Conservation (phyloP, 2,329 filamentous ascomycete species). For the Triangularia verruculosa region DNA sequence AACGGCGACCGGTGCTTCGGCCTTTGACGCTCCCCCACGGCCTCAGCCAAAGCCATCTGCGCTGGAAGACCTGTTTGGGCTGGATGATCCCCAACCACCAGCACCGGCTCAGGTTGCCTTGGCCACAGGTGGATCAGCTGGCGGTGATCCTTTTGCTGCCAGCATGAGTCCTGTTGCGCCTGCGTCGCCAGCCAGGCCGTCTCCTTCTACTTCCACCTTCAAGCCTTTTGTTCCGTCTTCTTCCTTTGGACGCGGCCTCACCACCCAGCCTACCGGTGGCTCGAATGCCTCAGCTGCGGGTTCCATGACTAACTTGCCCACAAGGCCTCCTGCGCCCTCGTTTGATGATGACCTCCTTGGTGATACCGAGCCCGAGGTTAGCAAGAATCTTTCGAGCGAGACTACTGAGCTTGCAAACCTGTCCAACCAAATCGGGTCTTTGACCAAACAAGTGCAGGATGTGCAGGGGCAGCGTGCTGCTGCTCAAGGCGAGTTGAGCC, state of each 20-base stretch:
- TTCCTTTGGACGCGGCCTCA: slow-evolving; percentile 81
- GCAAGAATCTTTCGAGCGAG: slow-evolving; percentile 82
- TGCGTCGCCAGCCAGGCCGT: slow-evolving; percentile 53
- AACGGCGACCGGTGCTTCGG: slow-evolving; percentile 51
- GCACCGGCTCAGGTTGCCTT: slow-evolving; percentile 56
- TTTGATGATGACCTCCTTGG: slow-evolving; percentile 81
- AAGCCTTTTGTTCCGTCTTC: slow-evolving; percentile 92
- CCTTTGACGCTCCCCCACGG: slow-evolving; percentile 49
- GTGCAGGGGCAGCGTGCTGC: slow-evolving; percentile 77
- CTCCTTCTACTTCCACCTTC: slow-evolving; percentile 57
- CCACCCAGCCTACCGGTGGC: slow-evolving; percentile 71
- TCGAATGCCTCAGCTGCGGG: slow-evolving; percentile 40
- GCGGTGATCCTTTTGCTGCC: slow-evolving; percentile 60
- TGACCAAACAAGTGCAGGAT: slow-evolving; percentile 92
- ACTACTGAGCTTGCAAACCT: slow-evolving; percentile 91
- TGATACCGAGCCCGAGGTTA: slow-evolving; percentile 83
- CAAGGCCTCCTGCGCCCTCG: slow-evolving; percentile 28
- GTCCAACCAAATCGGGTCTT: slow-evolving; percentile 87
- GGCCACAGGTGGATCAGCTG: slow-evolving; percentile 70
- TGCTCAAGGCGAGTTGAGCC: slow-evolving; percentile 77
- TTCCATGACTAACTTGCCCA: slow-evolving; percentile 35
- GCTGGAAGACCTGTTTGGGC: slow-evolving; percentile 87
- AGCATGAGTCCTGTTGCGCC: slow-evolving; percentile 46
- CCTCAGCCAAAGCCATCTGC: slow-evolving; percentile 59
- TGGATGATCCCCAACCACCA: slow-evolving; percentile 63